Base-by-base conservation (phyloP, 2,329 filamentous ascomycete genomes). In the Gnomoniopsis sp. region DNA sequence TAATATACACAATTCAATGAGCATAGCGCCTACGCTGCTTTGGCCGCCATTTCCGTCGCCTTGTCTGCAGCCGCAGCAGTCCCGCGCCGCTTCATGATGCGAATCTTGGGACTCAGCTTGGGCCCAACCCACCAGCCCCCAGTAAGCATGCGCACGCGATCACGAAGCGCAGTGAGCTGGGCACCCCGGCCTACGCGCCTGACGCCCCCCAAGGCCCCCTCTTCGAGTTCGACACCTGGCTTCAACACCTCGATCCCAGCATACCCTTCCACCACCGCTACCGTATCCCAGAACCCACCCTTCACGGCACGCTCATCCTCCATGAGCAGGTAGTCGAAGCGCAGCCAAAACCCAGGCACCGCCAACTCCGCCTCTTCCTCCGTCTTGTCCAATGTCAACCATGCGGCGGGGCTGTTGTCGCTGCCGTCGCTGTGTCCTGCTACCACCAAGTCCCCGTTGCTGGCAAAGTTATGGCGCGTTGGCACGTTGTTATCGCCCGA, bases 61-160 rank as follows among this genome's bases (percentile, higher is more conserved):
- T 11, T 47, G 19, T 47, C 44, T 12, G 19, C 44, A 6, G 44
- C 44, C 19, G 44, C 21, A 12, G 21, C 21, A 2, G 44, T 7
- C 2, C 44, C 44, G 22, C 21, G 44, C 21, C 70, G 69, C 62
- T 71, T 77, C 68, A 86, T 66, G 19, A 87, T 75, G 63, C 77
- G 71, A 47, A 87, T 77, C 53, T 76, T 73, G 6, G 83, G 82
- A 62, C 76, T 76, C 82, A 88, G 86, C 63, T 78, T 76, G 23
- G 85, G 85, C 0, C 86, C 86, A 64, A 84, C 64, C 85, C 86
- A 89, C 82, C 84, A 87, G 0, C 86, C 86, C 2, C 84, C 79
- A 0, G 83, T 86, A 6, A 73, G 60, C 26, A 61, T 62, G 60
- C 79, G 78, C 7, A 83, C 75, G 2, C 62, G 50, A 6, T 75